Base-by-base conservation (phyloP, 441 rosid species). In the Brassica balearica region DNA sequence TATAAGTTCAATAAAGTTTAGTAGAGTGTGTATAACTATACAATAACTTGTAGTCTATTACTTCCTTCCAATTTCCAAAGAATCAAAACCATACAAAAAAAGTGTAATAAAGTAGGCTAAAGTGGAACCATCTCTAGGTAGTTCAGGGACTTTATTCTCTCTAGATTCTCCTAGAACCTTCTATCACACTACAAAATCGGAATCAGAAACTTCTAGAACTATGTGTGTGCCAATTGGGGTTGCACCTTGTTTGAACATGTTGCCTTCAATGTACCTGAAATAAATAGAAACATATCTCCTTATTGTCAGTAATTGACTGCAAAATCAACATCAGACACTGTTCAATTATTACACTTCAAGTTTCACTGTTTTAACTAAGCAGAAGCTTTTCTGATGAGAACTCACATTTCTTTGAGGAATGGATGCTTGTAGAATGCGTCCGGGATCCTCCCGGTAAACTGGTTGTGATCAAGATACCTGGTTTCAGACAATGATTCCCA, bases 401-500 rank as follows among this genome's bases (percentile, higher is more conserved):
- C 93, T 85, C 80, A 91, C 95, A 91, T 82, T 84, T 91, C 95
- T 85, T 89, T 91, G 85, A 91, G 85, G 88, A 87, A 85, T 19
- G 90, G 77, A 72, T 89, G 96, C 83, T 87, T 89, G 82, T 91
- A 91, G 77, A 88, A 86, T 36, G 86, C 85, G 65, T 85, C 89
- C 0, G 92, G 89, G 56, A 91, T 88, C 70, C 93, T 85, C 68
- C 93, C 96, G 0, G 90, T 80, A 69, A 89, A 91, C 69, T 88
- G 96, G 81, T 91, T 91, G 82, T 91, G 91, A 85, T 91, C 96
- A 83, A 91, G 84, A 82, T 87, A 91, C 83, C 93, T 88, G 82
- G 74, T 77, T 79, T 73, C 51, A 5, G 67, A 17, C 19, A 62
- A 66, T 32, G 65, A 70, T 36, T 14, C 41, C 64, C 48, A 71